Base-by-base conservation (phyloP, 129 eudicot genomes). In the Centella asiatica region DNA sequence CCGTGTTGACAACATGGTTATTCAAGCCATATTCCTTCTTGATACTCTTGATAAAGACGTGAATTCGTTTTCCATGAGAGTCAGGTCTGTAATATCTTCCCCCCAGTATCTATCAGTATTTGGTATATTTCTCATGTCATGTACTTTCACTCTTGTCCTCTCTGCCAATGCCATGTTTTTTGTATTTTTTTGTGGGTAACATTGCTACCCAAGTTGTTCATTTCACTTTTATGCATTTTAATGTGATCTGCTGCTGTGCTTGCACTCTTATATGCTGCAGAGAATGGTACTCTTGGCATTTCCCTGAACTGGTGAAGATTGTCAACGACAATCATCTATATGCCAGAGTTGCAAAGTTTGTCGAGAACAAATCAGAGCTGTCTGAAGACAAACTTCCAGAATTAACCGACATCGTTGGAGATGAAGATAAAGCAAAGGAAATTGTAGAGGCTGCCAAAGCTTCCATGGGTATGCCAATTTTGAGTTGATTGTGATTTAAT, bases 271-370 rank as follows among this genome's bases (percentile, higher is more conserved):
- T 66, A n/a, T n/a, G 27, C 24, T 69, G 74, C 83, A 86, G 97
- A 61, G 97, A 90, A 54, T 90, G 97, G 97, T 90, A 90, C 77
- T 73, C 82, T 6, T 90, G 97, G 97, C 97, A 90, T 73, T 90
- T 90, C 57, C 97, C 97, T 1, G 97, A 90, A 75, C 54, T 90
- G 20, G 97, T 81, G 15, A 90, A 90, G 80, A 86, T 90, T 53
- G 81, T 90, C 60, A 83, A 81, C 56, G 97, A 90, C 81, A 90
- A 90, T 72, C 83, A 90, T 81, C 75, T 90, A 8, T 90, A 86
- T 72, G 95, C 97, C 39, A 90, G 81, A 71, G 62, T 77, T 67
- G 85, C 95, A 33, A 79, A 90, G 44, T 90, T 49, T 48, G 77
- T 86, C 44, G 95, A 86, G 44, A 81, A 90, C 78, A 90, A 90